phyloP scores from a whole-genome alignment of 441 rosid species.

The Gossypium schwendimanii region DNA sequence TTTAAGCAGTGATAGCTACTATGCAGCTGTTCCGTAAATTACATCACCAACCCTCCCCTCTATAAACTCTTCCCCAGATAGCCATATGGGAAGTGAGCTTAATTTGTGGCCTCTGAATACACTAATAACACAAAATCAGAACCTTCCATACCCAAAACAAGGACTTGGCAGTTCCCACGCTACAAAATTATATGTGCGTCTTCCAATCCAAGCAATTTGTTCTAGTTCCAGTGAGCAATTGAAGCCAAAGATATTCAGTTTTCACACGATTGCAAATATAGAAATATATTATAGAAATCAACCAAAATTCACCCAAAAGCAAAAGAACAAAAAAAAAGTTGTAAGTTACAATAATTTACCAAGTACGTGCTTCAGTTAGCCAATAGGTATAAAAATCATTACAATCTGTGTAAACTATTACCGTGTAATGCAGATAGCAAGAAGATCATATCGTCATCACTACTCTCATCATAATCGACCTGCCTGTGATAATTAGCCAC shows the following conservation, averaged over 20 bases:
- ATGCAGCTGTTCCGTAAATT: not conserved
- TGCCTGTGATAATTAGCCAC: slow-evolving; percentile 24
- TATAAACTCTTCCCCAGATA: not conserved
- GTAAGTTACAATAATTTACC: too few relatives aligned
- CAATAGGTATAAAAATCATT: not conserved
- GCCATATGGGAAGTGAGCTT: not conserved
- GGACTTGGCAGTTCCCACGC: not conserved
- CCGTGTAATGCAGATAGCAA: slow-evolving; percentile 28
- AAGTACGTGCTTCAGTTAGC: too few relatives aligned
- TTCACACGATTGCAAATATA: not conserved
- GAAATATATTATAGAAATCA: not conserved
- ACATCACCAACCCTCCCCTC: not conserved
- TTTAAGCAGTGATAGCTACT: not conserved
- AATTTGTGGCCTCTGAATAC: not conserved
- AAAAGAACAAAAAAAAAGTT: not conserved
- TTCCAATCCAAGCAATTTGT: not conserved
- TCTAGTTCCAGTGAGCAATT: not conserved
- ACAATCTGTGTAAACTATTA: slow-evolving; percentile 22
- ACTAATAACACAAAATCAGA: not conserved
- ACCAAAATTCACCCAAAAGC: not conserved
- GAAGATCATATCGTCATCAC: slow-evolving; percentile 26
- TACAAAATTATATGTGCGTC: not conserved
- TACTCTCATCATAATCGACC: slow-evolving; percentile 22
- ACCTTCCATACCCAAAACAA: not conserved
- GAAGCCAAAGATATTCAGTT: not conserved